Evolutionary conservation across 495 filamentous ascomycete genomes (phyloP).

Genomic region (Penicillium malachiteum): DNA sequence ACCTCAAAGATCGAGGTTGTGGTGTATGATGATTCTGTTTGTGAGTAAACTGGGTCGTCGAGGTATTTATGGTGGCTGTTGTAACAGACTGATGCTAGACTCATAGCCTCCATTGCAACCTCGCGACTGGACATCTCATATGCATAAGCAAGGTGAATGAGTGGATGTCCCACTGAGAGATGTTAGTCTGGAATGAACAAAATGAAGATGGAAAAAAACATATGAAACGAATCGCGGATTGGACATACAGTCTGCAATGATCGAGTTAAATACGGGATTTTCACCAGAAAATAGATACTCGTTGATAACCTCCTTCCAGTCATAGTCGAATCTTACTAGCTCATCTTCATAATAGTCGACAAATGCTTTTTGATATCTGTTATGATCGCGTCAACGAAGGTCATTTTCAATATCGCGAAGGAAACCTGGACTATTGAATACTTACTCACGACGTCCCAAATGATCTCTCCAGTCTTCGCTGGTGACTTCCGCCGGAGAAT

Average conservation of each 20-base stretch:
- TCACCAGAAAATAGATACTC: slow-evolving; percentile 75
- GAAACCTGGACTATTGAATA: background rate
- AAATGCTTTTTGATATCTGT: slow-evolving; percentile 84
- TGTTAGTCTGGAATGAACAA: background rate
- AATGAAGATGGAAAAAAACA: background rate
- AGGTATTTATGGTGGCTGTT: slow-evolving; percentile 74
- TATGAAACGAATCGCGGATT: background rate
- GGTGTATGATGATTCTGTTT: slow-evolving; percentile 43
- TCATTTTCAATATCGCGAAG: background rate
- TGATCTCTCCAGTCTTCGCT: slow-evolving; percentile 82
- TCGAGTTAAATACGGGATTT: slow-evolving; percentile 72
- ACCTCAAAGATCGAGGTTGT: slow-evolving; percentile 64
- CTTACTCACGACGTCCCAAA: slow-evolving; percentile 65
- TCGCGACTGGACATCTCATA: slow-evolving; percentile 78
- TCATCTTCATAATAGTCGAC: slow-evolving; percentile 92
- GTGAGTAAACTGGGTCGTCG: slow-evolving; percentile 67
- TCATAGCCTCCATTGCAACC: slow-evolving; percentile 80
- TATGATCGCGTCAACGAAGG: background rate
- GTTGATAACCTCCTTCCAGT: slow-evolving; percentile 76
- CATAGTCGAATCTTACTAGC: slow-evolving; percentile 70
- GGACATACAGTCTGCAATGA: slow-evolving; percentile 73
- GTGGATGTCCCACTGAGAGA: slow-evolving; percentile 67
- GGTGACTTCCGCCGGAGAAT: slow-evolving; percentile 80
- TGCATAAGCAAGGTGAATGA: slow-evolving; percentile 88
- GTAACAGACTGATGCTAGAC: slow-evolving; percentile 68